Percentiles rank a stretch among this genome's conserved stretches.
These are phyloP conservation scores for Lenwebbia sp. DNA, from an alignment of 345 rosid genomes.

Conservation along the genomic window DNA sequence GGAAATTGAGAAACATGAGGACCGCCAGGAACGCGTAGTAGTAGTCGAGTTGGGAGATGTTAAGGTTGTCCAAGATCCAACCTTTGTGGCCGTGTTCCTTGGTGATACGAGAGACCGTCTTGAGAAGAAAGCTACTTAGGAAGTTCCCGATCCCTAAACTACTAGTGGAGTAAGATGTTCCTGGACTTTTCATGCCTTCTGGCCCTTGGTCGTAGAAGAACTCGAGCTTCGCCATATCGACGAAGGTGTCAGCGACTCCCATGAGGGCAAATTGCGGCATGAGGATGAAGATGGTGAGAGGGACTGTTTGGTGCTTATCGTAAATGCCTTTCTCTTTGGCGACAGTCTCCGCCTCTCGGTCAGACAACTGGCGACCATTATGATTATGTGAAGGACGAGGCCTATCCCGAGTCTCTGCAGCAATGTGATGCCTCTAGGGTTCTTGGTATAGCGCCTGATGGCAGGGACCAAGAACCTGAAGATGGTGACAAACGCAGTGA, in stretches of 20 bases:
- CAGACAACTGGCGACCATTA: constrained; percentile 43
- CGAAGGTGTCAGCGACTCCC: constrained; percentile 65
- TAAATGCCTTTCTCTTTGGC: constrained; percentile 24
- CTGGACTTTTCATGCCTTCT: constrained; percentile 67
- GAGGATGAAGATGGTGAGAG: constrained; percentile 47
- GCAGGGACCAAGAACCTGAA: constrained; percentile 37
- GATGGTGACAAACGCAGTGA: constrained; percentile 51
- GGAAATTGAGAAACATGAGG: constrained; percentile 39
- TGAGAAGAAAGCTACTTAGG: constrained; percentile 55
- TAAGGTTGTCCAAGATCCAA: constrained; percentile 71
- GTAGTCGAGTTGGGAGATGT: constrained; percentile 53
- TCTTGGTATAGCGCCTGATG: constrained; percentile 32
- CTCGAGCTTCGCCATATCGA: constrained; percentile 73
- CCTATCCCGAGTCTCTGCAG: constrained; percentile 79
- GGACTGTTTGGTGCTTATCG: constrained; percentile 18
- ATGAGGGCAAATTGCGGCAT: constrained; percentile 60
- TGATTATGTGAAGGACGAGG: constrained; percentile 27
- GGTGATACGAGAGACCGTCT: constrained; percentile 33
- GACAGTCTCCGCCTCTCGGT: constrained; percentile 53
- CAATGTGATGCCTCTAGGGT: constrained; percentile 69
- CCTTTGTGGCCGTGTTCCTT: constrained; percentile 33
- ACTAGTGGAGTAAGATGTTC: constrained; percentile 54
- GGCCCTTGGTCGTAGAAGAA: constrained; percentile 92
- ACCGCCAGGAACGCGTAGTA: constrained; percentile 51
- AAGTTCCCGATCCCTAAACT: constrained; percentile 58